phyloP scores from a whole-genome alignment of 164 flowering plant genomes.

The Platanus orientalis region DNA sequence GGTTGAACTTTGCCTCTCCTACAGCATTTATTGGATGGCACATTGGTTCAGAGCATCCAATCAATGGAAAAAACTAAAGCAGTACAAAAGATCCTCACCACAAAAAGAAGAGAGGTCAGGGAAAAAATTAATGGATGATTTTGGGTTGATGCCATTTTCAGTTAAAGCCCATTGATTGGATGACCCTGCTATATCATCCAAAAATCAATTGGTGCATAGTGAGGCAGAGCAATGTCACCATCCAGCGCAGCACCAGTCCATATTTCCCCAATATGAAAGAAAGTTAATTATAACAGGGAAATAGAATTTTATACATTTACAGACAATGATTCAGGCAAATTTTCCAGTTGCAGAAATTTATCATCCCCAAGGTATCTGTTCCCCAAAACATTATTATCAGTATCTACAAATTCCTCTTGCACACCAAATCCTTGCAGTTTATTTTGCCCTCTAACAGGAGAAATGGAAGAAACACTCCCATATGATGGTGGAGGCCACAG shows the following conservation, averaged over 20 bases:
- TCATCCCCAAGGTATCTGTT: constrained; percentile 16
- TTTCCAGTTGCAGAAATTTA: constrained; percentile 13
- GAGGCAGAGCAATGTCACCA: neutral
- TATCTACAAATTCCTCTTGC: constrained; percentile 22
- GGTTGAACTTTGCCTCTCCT: neutral
- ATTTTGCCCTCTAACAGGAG: constrained; percentile 19
- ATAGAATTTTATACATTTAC: constrained; percentile 3
- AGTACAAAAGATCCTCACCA: neutral
- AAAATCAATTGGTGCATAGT: neutral
- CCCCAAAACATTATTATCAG: constrained; percentile 9
- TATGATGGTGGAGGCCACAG: constrained; percentile 20
- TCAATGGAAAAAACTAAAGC: no score
- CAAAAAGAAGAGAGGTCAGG: neutral
- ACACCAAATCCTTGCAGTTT: constrained; percentile 22
- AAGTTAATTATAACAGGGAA: neutral
- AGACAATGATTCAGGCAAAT: constrained; percentile 11
- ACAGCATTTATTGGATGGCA: neutral
- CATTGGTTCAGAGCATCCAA: no score
- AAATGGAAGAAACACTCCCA: constrained; percentile 19
- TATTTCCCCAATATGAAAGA: neutral
- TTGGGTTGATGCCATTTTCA: neutral
- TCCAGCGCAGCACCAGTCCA: constrained; percentile 2
- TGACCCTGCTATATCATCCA: neutral
- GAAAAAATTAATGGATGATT: neutral
- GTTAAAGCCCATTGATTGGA: neutral